phyloP scores from a whole-genome alignment of 495 filamentous ascomycete genomes.

The Pyronema domesticum region DNA sequence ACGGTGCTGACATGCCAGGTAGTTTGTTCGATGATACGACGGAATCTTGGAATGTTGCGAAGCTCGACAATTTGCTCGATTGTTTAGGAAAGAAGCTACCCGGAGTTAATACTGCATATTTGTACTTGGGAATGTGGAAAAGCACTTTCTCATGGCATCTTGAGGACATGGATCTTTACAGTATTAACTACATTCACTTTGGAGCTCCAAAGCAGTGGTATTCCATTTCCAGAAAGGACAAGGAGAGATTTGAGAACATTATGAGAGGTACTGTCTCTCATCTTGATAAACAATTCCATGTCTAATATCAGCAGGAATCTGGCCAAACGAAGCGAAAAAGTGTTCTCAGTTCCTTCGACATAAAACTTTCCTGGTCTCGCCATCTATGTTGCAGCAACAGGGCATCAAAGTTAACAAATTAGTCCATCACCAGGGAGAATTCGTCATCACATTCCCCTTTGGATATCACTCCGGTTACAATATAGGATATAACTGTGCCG shows the following conservation, averaged over 20 bases:
- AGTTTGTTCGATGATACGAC: conserved; percentile 82
- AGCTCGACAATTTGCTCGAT: conserved; percentile 82
- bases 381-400: conserved; percentile 65
- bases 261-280: conserved; percentile 52
- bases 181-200: conserved; percentile 99
- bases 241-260: conserved; percentile 78
- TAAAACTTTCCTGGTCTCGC: conserved; percentile 97
- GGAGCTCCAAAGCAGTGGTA: conserved; percentile 99
- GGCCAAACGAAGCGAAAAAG: conserved; percentile 90
- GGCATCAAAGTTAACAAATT: conserved; percentile 89
- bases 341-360: conserved; percentile 93
- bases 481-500: conserved; percentile 94
- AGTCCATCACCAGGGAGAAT: conserved; percentile 93
- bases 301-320: conserved; percentile 37
- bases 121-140: conserved; percentile 99
- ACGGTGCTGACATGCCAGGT: conserved; percentile 91
- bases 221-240: conserved; percentile 91
- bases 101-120: conserved; percentile 95
- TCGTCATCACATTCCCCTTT: conserved; percentile 96
- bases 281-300: neutral
- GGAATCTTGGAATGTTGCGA: conserved; percentile 84
- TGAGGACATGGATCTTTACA: conserved; percentile 96
- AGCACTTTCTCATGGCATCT: conserved; percentile 98
- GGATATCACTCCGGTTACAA: conserved; percentile 98
- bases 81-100: conserved; percentile 88